A percentile compares a stretch with the other conserved stretches of the same genome.
phyloP scores from a whole-genome alignment of 1,284 basidiomycete species.

The Fistulinella cinereoalba region DNA sequence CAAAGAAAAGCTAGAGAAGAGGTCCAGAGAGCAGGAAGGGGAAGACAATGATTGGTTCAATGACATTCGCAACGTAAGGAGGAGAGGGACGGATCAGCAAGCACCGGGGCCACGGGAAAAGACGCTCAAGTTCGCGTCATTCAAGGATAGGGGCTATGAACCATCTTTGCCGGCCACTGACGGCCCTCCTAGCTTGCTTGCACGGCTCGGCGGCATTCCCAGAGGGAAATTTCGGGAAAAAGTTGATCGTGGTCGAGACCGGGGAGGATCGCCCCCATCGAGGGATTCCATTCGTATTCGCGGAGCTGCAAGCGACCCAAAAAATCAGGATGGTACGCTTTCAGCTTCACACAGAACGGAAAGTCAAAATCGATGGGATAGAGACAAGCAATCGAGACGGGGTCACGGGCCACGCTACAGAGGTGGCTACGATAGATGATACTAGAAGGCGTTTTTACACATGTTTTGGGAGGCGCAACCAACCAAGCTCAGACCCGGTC shows the following conservation, averaged over 20 bases:
- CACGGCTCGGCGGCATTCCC: constrained; percentile 24
- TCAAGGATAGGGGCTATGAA: constrained; percentile 25
- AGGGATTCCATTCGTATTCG: constrained; percentile 26
- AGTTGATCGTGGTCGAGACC: constrained; percentile 9
- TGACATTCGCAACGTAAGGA: constrained; percentile 25
- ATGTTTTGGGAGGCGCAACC: too few species aligned
- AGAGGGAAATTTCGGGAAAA: constrained; percentile 12
- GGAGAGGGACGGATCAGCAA: constrained; percentile 20
- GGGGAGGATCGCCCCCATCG: constrained; percentile 8
- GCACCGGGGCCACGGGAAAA: constrained; percentile 16
- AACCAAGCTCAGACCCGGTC: too few species aligned
- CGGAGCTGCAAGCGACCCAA: constrained; percentile 26
- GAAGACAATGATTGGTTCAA: constrained; percentile 67
- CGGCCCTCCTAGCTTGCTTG: constrained; percentile 26
- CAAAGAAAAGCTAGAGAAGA: constrained; percentile 51
- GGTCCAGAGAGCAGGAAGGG: constrained; percentile 45
- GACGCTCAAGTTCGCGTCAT: constrained; percentile 40
- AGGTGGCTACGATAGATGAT: constrained; percentile 51
- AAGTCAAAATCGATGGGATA: constrained; percentile 21
- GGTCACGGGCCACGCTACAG: constrained; percentile 38
- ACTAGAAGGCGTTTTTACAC: constrained; percentile 1
- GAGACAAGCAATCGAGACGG: constrained; percentile 20
- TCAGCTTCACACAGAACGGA: constrained; percentile 11
- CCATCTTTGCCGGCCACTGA: constrained; percentile 8
- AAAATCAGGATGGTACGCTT: constrained; percentile 16